Evolutionary conservation across 108 stramenopile species (phyloP).

Genomic region (Nitzschia sp.): DNA sequence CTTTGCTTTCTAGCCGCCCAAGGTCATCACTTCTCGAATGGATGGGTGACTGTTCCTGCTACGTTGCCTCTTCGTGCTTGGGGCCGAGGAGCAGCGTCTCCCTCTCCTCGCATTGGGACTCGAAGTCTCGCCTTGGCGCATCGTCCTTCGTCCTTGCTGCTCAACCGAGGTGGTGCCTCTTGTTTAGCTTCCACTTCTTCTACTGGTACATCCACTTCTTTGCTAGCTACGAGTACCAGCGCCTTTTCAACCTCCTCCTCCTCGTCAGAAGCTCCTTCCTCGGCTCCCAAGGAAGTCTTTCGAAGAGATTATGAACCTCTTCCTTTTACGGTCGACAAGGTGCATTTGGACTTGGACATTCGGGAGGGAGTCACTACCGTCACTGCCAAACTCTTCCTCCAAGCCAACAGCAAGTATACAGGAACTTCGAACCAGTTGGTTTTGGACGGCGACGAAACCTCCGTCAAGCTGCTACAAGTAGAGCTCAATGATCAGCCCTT

Average conservation of each 20-base stretch:
- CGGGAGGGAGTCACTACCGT: conserved; percentile 68
- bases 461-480: conserved; percentile 46
- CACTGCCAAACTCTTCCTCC: conserved; percentile 38
- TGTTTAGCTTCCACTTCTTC: no score
- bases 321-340: conserved; percentile 49
- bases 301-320: conserved; percentile 67
- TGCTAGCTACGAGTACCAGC: not conserved
- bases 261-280: no score
- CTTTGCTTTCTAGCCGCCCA: not conserved
- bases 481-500: conserved; percentile 52
- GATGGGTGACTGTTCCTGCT: not conserved
- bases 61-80: no score
- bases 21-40: not conserved
- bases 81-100: not conserved
- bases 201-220: no score
- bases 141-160: not conserved
- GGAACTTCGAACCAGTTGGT: conserved; percentile 53
- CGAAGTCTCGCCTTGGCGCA: not conserved
- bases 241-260: not conserved
- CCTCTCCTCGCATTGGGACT: not conserved
- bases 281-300: conserved; percentile 64
- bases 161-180: not conserved
- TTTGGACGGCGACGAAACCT: conserved; percentile 82
- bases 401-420: conserved; percentile 24
- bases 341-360: conserved; percentile 76